These are phyloP conservation scores for Ceratonia siliqua DNA, from an alignment of 306 rosid genomes.

Conservation along the genomic window DNA sequence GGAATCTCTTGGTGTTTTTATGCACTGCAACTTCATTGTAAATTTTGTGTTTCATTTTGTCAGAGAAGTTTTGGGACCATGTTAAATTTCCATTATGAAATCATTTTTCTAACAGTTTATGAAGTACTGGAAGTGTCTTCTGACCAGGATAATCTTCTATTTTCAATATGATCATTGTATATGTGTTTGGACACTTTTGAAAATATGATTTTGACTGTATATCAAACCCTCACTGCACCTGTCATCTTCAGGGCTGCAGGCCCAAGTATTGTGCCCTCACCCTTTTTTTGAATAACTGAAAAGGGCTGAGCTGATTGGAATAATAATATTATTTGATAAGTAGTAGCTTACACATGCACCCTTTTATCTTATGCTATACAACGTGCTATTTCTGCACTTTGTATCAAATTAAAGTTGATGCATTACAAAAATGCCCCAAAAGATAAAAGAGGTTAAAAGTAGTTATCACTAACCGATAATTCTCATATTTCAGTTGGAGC, in stretches of 20 bases:
- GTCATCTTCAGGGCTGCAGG: neutral
- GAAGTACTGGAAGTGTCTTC: neutral
- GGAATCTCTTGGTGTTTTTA: neutral
- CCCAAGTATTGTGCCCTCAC: neutral
- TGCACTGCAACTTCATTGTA: neutral
- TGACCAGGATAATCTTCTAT: neutral
- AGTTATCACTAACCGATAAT: neutral
- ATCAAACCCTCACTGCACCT: neutral
- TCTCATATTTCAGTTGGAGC: neutral
- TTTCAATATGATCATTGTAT: neutral
- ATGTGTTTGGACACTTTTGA: neutral
- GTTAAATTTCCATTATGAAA: neutral
- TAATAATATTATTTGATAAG: too few species aligned
- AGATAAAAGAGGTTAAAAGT: neutral
- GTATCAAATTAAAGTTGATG: neutral
- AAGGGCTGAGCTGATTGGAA: neutral
- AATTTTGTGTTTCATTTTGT: neutral
- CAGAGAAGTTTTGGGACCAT: neutral
- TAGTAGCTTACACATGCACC: neutral
- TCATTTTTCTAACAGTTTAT: neutral
- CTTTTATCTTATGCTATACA: conserved; percentile 7
- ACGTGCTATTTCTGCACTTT: neutral
- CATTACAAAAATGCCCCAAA: neutral
- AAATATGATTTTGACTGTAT: neutral
- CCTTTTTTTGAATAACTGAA: neutral